Conservation (phyloP, 257 asterid species). For the Ilex aquifolium region DNA sequence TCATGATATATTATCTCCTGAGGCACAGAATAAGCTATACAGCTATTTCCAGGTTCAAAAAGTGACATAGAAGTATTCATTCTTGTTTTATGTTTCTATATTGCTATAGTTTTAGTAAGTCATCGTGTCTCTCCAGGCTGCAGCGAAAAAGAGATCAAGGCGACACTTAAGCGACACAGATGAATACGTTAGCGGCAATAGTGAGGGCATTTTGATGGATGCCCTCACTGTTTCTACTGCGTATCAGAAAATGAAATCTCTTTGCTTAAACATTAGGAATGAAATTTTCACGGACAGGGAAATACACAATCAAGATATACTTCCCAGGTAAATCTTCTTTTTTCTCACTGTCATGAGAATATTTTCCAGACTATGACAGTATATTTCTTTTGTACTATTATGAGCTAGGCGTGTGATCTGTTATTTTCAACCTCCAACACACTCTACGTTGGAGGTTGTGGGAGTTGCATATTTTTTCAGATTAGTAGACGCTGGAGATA, state of each 20-base stretch:
- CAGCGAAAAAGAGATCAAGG: constrained; percentile 49
- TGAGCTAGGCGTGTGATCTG: no score
- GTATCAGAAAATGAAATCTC: constrained; percentile 41
- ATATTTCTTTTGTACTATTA: no score
- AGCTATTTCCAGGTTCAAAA: constrained; percentile 41
- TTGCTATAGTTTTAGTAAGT: neutral
- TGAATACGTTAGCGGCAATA: constrained; percentile 48
- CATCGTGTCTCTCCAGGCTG: constrained; percentile 26
- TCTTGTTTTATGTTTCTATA: no score
- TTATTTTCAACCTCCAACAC: no score
- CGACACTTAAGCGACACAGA: constrained; percentile 48
- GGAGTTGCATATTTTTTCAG: no score
- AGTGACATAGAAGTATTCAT: neutral
- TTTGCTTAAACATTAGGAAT: constrained; percentile 38
- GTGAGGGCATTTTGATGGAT: constrained; percentile 38
- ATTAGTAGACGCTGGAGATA: no score
- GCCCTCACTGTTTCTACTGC: constrained; percentile 37
- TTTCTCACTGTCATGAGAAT: neutral
- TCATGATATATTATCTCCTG: constrained; percentile 47
- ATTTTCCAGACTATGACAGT: no score
- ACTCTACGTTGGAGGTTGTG: no score
- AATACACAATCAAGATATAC: constrained; percentile 47
- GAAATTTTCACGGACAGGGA: constrained; percentile 47
- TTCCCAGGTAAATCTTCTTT: constrained; percentile 35
- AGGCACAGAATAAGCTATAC: constrained; percentile 40